Conservation (phyloP, 2,329 filamentous ascomycete species). For the Fusarium ramigenum region DNA sequence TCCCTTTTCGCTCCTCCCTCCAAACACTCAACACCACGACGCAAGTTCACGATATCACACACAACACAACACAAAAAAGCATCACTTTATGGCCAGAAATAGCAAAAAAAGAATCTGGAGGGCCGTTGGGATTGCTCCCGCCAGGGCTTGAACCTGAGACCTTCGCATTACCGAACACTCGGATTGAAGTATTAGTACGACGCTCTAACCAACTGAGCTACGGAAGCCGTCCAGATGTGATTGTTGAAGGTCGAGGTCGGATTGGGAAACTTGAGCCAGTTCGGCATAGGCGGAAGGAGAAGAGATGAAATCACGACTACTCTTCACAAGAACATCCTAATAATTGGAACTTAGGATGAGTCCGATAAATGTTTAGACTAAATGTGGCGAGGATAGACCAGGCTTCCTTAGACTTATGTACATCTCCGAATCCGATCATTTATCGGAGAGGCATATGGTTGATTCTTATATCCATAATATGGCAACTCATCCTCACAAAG, state of each 20-base stretch:
- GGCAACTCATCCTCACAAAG: not conserved
- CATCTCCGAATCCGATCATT: not conserved
- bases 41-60: not conserved
- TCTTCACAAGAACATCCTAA: not conserved
- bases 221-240: slow-evolving; percentile 29
- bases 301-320: no score
- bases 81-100: not conserved
- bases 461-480: not conserved
- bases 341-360: no score
- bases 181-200: slow-evolving; percentile 31
- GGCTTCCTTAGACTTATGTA: no score
- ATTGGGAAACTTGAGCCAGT: not conserved
- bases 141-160: slow-evolving; percentile 32
- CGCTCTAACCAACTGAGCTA: slow-evolving; percentile 34
- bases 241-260: not conserved
- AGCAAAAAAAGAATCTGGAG: slow-evolving; percentile 10
- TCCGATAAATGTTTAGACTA: no score
- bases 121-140: slow-evolving; percentile 26
- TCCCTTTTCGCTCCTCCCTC: not conserved
- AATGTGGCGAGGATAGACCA: not conserved
- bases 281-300: fast-evolving
- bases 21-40: not conserved
- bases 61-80: not conserved
- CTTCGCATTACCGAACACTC: slow-evolving; percentile 26
- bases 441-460: not conserved